Percentiles rank a stretch among this genome's conserved stretches.
phyloP scores from a whole-genome alignment of 306 rosid species.

The Dryas octopetala region DNA sequence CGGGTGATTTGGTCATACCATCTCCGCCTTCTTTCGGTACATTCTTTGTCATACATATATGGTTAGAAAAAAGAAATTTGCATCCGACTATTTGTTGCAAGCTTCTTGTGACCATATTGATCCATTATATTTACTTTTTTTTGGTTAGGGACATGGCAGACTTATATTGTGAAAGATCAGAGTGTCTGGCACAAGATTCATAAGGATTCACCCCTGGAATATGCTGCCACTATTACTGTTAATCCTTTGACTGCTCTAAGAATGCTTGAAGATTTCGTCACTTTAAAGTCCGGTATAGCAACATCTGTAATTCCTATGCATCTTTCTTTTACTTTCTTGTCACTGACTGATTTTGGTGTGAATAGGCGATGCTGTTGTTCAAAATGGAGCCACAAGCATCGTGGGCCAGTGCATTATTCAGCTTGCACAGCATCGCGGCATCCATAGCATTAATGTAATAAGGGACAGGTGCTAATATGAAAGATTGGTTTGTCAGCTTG shows the following conservation, averaged over 20 bases:
- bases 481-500: conserved; percentile 24
- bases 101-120: conserved; percentile 5
- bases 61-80: neutral
- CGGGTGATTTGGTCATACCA: conserved; percentile 92
- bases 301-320: conserved; percentile 1
- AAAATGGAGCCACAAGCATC: conserved; percentile 97
- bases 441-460: conserved; percentile 68
- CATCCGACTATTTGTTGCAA: neutral
- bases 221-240: conserved; percentile 84
- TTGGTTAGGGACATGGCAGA: conserved; percentile 86
- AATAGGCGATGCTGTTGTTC: conserved; percentile 85
- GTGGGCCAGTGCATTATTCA: conserved; percentile 96
- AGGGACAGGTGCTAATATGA: conserved; percentile 71
- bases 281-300: conserved; percentile 62
- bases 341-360: conserved; percentile 20
- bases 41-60: neutral
- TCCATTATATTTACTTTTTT: conserved; percentile 10
- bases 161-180: conserved; percentile 74
- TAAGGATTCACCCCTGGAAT: conserved; percentile 73
- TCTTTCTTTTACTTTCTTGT: conserved; percentile 7
- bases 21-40: conserved; percentile 84
- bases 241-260: conserved; percentile 88
- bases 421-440: conserved; percentile 69
- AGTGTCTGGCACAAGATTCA: conserved; percentile 70
- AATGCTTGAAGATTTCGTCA: conserved; percentile 76